phyloP scores from a whole-genome alignment of 1,284 basidiomycete genomes.

The Fomitopsis betulina region DNA sequence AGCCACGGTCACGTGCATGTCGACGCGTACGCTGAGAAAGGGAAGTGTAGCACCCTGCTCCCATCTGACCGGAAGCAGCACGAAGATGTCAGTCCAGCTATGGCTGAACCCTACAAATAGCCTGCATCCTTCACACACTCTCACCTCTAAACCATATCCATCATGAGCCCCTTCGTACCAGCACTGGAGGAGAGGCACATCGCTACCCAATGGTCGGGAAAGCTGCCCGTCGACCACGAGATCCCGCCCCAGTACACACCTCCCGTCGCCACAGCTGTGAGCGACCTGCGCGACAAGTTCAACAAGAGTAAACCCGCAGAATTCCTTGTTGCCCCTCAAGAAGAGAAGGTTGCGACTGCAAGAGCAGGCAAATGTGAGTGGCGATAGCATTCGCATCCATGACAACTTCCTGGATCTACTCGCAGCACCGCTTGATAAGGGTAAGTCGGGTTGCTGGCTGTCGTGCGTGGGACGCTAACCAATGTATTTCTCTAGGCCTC shows the following conservation, averaged over 20 bases:
- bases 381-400: background rate
- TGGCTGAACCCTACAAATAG: background rate
- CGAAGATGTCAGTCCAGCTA: conserved; percentile 2
- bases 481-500: no score
- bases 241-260: conserved; percentile 2
- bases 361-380: conserved; percentile 3
- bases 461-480: no score
- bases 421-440: conserved; percentile 6
- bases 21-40: background rate
- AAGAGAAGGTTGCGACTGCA: conserved; percentile 10
- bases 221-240: conserved; percentile 10
- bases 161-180: conserved; percentile 17
- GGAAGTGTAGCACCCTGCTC: background rate
- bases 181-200: conserved; percentile 17
- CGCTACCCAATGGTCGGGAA: conserved; percentile 5
- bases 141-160: background rate
- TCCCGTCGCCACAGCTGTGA: background rate
- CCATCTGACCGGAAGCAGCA: background rate
- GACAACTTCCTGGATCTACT: background rate
- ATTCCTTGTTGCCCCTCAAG: conserved; percentile 17
- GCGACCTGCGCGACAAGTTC: background rate
- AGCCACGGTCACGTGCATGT: background rate
- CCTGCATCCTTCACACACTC: background rate
- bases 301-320: conserved; percentile 7
- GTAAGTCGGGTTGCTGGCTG: no score